Base-by-base conservation (phyloP, 306 rosid species). In the Trichosanthes truncata region DNA sequence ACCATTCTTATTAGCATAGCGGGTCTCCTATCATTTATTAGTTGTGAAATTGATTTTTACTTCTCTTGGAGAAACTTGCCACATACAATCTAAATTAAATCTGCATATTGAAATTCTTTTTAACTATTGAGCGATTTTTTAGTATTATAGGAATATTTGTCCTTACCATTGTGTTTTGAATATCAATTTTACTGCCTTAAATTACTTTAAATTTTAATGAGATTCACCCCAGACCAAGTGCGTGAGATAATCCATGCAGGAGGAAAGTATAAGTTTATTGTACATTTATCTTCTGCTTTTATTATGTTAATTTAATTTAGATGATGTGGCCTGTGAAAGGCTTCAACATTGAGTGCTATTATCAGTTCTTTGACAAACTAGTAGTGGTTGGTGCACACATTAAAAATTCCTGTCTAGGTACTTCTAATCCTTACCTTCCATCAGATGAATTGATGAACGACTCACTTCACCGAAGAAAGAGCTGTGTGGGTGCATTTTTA, bases 401-500 rank as follows among this genome's bases (percentile, higher is more conserved):
- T 49, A 29, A 29, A 20, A 74, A 15, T 49, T 46, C 78, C 6
- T 74, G 61, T 74, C 78, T 73, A 48, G 78, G 84, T 84, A 74
- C 88, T 76, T 83, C 73, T 85, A 86, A 91, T 86, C 82, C 82
- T 60, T 46, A 83, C 87, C 85, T 61, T 81, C 74, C 84, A 84
- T 79, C 43, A 84, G 78, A 74, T 23, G 67, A 86, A 78, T 75
- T 29, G 61, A 74, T 78, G 71, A 7, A 78, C 71, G 81, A 56
- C 87, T 86, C 84, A 78, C 73, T 79, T 75, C 78, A 74, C 78
- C 15, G 36, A 48, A 74, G 78, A 49, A 46, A 82, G 86, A 85
- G 61, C 66, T 82, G 68, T 49, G 61, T 88, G 92, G 96, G 91
- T 89, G 90, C 91, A 83, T 77, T 84, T 38, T 48, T 31, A 52